A percentile compares a stretch with the other conserved stretches of the same genome.
Conservation (phyloP, 768 basidiomycete genomes). For the Kwoniella bestiolae region DNA sequence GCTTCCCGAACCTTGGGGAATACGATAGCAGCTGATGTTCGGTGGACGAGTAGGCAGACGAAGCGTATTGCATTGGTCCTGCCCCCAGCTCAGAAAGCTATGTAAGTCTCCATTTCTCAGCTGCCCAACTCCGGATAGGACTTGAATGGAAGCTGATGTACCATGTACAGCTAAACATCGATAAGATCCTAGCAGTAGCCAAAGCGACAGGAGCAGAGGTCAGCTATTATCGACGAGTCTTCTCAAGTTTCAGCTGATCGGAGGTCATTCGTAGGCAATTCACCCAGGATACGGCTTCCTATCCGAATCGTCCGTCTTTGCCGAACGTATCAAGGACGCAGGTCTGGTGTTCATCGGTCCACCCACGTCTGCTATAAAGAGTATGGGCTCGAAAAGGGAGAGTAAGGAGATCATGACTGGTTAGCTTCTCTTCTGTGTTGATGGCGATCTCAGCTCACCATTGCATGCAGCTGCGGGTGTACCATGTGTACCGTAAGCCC, state of each 20-base stretch:
- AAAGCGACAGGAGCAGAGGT: slow-evolving; percentile 83
- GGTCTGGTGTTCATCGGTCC: slow-evolving; percentile 91
- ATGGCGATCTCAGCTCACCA: slow-evolving; percentile 25
- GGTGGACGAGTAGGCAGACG: slow-evolving; percentile 66
- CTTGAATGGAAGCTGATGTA: not conserved
- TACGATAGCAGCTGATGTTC: not conserved
- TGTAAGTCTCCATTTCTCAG: slow-evolving; percentile 62
- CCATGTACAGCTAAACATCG: slow-evolving; percentile 70
- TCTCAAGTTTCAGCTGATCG: not conserved
- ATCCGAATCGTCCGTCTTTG: slow-evolving; percentile 86
- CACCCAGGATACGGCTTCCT: slow-evolving; percentile 94
- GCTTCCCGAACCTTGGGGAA: not conserved
- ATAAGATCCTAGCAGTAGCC: slow-evolving; percentile 86
- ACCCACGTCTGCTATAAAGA: slow-evolving; percentile 80
- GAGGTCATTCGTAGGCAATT: slow-evolving; percentile 67
- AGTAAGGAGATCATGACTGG: slow-evolving; percentile 93
- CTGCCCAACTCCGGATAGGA: not conserved
- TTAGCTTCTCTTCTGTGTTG: slow-evolving; percentile 53
- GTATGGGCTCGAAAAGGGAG: slow-evolving; percentile 98
- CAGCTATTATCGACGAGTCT: slow-evolving; percentile 32
- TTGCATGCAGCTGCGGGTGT: slow-evolving; percentile 72
- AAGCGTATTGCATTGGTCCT: slow-evolving; percentile 92
- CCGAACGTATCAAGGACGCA: slow-evolving; percentile 71
- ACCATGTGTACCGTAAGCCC: slow-evolving; percentile 74
- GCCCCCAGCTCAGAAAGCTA: slow-evolving; percentile 87